Evolutionary conservation across 139 green algal genomes (phyloP).

Genomic region (Micractinium conductrix): DNA sequence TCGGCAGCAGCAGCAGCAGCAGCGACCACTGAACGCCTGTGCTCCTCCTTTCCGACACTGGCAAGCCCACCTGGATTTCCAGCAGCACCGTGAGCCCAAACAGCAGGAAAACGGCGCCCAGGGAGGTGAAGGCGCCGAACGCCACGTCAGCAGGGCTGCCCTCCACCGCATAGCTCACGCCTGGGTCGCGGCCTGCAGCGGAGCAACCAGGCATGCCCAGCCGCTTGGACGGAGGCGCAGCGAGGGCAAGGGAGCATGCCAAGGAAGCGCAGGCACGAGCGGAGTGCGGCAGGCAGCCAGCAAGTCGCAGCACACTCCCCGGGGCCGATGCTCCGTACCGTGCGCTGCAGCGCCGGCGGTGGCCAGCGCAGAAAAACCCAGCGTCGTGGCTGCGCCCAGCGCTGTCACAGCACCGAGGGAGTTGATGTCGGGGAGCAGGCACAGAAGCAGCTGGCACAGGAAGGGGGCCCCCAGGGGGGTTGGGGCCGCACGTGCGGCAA

Average conservation of each 20-base stretch:
- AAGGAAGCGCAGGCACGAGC: neutral
- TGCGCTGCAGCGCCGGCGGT: neutral
- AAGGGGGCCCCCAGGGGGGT: too few relatives aligned
- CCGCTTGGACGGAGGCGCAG: neutral
- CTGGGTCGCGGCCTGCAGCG: neutral
- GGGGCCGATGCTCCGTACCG: neutral
- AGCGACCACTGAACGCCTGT: too few relatives aligned
- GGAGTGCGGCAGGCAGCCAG: neutral
- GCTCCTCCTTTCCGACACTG: too few relatives aligned
- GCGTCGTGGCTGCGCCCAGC: constrained; percentile 4
- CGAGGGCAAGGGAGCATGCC: neutral
- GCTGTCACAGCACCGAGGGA: neutral
- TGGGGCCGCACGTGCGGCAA: too few relatives aligned
- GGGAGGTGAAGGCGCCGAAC: constrained; percentile 22
- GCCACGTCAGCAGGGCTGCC: neutral
- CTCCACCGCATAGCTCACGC: constrained; percentile 6
- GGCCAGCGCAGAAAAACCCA: constrained; percentile 20
- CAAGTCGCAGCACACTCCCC: neutral
- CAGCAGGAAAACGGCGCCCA: constrained; percentile 23
- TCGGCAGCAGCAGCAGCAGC: too few relatives aligned
- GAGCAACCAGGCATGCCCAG: neutral
- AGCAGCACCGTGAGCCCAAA: constrained; percentile 26
- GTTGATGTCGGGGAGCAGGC: constrained; percentile 28
- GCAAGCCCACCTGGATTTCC: constrained; percentile 18
- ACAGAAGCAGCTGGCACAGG: neutral